Base-by-base conservation (phyloP, 164 flowering plant species). In the Berberis vulgaris region DNA sequence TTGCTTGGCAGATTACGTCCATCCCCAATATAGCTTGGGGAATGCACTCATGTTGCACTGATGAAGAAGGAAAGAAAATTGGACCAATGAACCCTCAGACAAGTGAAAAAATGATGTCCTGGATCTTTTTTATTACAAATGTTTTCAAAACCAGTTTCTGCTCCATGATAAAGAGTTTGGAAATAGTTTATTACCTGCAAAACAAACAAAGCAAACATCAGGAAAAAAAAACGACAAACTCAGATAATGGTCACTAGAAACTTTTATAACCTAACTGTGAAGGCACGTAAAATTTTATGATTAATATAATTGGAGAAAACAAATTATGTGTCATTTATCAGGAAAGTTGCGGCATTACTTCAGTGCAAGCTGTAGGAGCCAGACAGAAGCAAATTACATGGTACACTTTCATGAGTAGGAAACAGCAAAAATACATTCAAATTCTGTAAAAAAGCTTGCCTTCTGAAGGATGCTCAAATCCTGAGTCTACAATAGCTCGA, bases 381-480 rank as follows among this genome's bases (percentile, higher is more conserved):
- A 26, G 26, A 26, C 0, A 26, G 26, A 26, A 26, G 26, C 26
- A 26, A 26, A 26, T 26, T 26, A 26, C 26, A 26, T 26, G 26
- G 11, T 1, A 11, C 45, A 43, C 38, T 41, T 41, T 10, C 9
- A 41, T 7, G 1, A 3, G 13, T 9, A 11, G 60, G 41, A 52
- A 52, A 50, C 3, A 7, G 11, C 54, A 7, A 52, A 10, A 1
- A 52, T 11, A 52, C 11, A 1, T 52, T 9, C 3, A 52, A 6
- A 10, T 11, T 52, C 3, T 52, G 11, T 1, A 7, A 6, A 3
- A 52, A 52, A 52, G 1, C n/a, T 8, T 84, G 86, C 98, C 98
- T 93, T 90, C 98, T 44, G 98, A 93, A 50, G 98, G 98, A 79
- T 93, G 98, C 80, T 93, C 98, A 77, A 93, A 93, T 52, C 98